Base-by-base conservation (phyloP, 208 protist genomes). In the Kentomonas sorsogonicus region DNA sequence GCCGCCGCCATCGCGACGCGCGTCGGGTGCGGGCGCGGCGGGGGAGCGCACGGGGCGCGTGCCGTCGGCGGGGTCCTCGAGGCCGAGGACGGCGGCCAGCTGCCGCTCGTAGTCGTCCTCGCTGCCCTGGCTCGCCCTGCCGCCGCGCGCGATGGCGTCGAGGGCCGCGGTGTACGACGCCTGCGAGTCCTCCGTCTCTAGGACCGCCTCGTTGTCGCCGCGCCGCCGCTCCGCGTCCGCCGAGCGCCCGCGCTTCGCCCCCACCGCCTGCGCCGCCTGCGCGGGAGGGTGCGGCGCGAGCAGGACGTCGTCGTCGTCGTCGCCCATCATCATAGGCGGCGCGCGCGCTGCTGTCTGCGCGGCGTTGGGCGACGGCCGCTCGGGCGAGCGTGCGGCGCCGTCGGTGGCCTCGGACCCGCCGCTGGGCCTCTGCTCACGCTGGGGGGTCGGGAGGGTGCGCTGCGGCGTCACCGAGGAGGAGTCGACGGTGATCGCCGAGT, bases 231-330 rank as follows among this genome's bases (percentile, higher is more conserved):
- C 38, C 15, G 38, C 7, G 15, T 43, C 38, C 38, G 38, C 15
- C 9, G 38, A 43, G 15, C 38, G 38, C 7, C 38, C 15, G 15
- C 38, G 38, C 40, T 63, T 33, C 36, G 15, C 5, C n/a, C 39
- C 22, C 6, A 20, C 31, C 16, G 52, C 10, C 29, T 27, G 65
- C 31, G 2, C 16, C 36, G 16, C 54, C n/a, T 10, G 36, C 48
- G 11, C n/a, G n/a, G n/a, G n/a, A n/a, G n/a, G n/a, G 25, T 79
- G 60, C 30, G 68, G 70, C 3, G 83, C 87, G 0, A 94, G 66
- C 29, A 94, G 74, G 38, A 94, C 55, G 29, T 94, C 87, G 31
- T 89, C 83, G 11, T 94, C 87, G 5, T 81, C 73, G 10, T 80
- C 79, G 23, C 81, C 69, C 20, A 46, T 16, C 34, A 43, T 22